Base-by-base conservation (phyloP, 2,329 filamentous ascomycete genomes). In the Botrytis squamosa region DNA sequence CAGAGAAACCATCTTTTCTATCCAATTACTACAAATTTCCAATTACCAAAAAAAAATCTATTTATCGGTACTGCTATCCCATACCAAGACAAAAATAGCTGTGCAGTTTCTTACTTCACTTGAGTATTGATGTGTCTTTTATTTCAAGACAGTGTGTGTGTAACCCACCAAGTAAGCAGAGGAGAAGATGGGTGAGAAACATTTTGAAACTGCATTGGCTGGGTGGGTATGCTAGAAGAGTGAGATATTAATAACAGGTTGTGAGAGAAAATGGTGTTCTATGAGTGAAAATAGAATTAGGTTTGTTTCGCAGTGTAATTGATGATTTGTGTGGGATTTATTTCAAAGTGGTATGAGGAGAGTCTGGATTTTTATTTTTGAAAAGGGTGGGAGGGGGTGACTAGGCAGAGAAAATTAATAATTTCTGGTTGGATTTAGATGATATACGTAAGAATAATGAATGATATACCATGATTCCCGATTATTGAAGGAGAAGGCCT, bases 171-270 rank as follows among this genome's bases (percentile, higher is more conserved):
- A 49, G 63, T 66, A 49, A 66, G 63, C 63, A 49, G 14, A 49
- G 20, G 25, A 46, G 1, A 7, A 1, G 18, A 46, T 5, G 42
- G 29, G 16, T 29, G 63, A 66, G 18, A 25, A 49, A 33, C 14
- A 46, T 49, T 33, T 33, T 36, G 44, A 66, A 49, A 66, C 18
- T 46, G 42, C n/a, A 16, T 65, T 40, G 16, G 42, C 10, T 55
- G 14, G 14, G 2, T 52, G 49, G 22, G 0, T 18, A 4, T 57
- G n/a, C 14, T 18, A n/a, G 0, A 8, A 0, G 0, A 7, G 6
- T 18, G 52, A 33, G 14, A 29, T 57, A 18, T 57, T 29, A 1
- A 29, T 57, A 29, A 16, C 3, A n/a, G 12, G 2, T 29, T 29
- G 52, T 18, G 7, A 33, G n/a, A 57, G 16, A 2, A 0, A 55